These are phyloP conservation scores for Pilobolus umbonatus DNA, from an alignment of 192 early-diverging fungal genomes.

Conservation along the genomic window DNA sequence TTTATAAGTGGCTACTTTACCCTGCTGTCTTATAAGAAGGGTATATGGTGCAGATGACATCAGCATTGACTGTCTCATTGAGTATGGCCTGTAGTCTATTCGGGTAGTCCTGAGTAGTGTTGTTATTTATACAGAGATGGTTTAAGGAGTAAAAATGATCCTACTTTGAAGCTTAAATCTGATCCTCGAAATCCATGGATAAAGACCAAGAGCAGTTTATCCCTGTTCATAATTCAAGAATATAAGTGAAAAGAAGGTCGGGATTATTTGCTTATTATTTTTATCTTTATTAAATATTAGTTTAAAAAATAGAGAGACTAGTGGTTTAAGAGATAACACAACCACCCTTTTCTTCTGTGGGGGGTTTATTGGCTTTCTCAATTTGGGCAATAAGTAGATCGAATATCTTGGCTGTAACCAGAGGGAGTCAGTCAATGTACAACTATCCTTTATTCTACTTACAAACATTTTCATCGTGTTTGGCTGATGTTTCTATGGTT, in stretches of 20 bases:
- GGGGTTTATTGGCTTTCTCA: constrained; percentile 65
- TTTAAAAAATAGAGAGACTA: too few relatives aligned
- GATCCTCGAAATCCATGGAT: constrained; percentile 56
- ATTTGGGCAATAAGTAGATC: constrained; percentile 81
- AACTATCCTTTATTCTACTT: constrained; percentile 30
- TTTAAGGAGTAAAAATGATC: not conserved
- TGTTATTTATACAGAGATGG: not conserved
- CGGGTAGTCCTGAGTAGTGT: constrained; percentile 49
- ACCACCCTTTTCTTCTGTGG: constrained; percentile 48
- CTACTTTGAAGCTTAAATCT: constrained; percentile 44
- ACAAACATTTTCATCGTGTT: constrained; percentile 87
- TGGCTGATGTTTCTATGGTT: constrained; percentile 87
- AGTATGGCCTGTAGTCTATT: constrained; percentile 42
- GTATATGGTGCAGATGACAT: constrained; percentile 47
- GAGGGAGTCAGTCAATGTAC: constrained; percentile 3
- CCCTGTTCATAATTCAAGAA: too few relatives aligned
- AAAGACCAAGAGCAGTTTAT: constrained; percentile 49
- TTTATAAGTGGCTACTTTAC: constrained; percentile 12
- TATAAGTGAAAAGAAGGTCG: too few relatives aligned
- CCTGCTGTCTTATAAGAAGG: constrained; percentile 56
- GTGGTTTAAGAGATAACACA: too few relatives aligned
- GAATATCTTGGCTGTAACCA: constrained; percentile 57
- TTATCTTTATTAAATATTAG: too few relatives aligned
- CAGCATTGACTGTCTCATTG: constrained; percentile 34
- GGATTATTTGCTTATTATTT: too few relatives aligned